phyloP scores from a whole-genome alignment of 345 rosid species.

The Nephelium lappaceum region DNA sequence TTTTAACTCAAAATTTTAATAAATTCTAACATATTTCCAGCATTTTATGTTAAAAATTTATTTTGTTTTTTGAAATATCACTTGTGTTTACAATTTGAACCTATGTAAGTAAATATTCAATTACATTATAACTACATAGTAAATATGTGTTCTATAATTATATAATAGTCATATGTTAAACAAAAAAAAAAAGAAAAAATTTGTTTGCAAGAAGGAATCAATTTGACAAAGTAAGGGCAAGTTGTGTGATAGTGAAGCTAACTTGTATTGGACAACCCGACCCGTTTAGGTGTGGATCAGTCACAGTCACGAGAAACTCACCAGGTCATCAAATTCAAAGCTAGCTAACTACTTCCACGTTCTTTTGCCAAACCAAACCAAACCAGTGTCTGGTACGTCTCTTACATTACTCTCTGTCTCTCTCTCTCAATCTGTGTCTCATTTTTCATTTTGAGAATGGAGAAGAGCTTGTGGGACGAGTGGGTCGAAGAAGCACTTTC shows the following conservation, averaged over 20 bases:
- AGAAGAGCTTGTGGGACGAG: slow-evolving; percentile 55
- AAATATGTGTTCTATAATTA: too few species aligned
- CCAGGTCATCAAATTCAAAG: neutral
- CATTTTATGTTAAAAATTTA: too few species aligned
- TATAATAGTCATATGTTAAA: too few species aligned
- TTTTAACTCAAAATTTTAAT: too few species aligned
- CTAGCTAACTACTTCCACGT: neutral
- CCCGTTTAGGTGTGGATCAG: neutral
- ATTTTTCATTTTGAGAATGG: slow-evolving; percentile 15
- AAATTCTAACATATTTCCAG: too few species aligned
- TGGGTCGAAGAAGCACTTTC: slow-evolving; percentile 76
- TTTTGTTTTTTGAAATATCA: too few species aligned
- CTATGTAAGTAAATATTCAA: too few species aligned
- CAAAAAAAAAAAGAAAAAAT: too few species aligned
- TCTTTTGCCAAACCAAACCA: neutral
- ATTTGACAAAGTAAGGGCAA: neutral
- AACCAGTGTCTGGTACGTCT: neutral
- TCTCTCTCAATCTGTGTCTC: neutral
- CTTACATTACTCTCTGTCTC: neutral
- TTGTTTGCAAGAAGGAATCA: neutral
- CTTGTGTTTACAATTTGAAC: too few species aligned
- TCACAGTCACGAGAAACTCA: neutral
- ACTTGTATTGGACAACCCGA: neutral
- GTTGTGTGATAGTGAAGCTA: neutral
- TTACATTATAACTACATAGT: too few species aligned